phyloP scores from a whole-genome alignment of 2,329 filamentous ascomycete species.

The Juglanconis juglandina region DNA sequence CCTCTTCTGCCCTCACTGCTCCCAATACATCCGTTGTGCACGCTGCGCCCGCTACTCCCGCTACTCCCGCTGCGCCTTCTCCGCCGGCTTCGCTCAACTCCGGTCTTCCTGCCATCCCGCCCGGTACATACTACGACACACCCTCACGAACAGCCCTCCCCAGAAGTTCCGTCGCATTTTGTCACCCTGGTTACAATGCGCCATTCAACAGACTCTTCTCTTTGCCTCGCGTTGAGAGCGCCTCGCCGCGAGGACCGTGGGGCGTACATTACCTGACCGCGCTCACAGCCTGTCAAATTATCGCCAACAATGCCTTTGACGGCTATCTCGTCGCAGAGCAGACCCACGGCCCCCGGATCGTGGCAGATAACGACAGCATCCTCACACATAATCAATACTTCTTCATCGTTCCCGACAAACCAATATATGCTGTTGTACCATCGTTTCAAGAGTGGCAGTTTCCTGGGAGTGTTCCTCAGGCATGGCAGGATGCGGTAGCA shows the following conservation, averaged over 20 bases:
- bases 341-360: background rate
- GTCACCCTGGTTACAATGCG: background rate
- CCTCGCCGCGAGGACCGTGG: background rate
- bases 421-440: conserved; percentile 2
- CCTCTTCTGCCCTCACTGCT: too few relatives aligned
- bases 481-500: background rate
- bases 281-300: background rate
- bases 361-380: background rate
- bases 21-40: background rate
- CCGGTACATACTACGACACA: background rate
- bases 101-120: background rate
- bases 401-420: background rate
- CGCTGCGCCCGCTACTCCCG: too few relatives aligned
- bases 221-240: background rate
- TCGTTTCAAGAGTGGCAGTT: conserved; percentile 2
- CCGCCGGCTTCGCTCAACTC: background rate
- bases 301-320: background rate
- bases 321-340: background rate
- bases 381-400: background rate
- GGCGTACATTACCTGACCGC: background rate
- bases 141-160: background rate
- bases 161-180: background rate
- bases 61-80: background rate
- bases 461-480: background rate
- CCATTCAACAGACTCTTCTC: conserved; percentile 1